Evolutionary conservation across 1,284 basidiomycete genomes (phyloP).

Genomic region (Mycosarcoma maydis): DNA sequence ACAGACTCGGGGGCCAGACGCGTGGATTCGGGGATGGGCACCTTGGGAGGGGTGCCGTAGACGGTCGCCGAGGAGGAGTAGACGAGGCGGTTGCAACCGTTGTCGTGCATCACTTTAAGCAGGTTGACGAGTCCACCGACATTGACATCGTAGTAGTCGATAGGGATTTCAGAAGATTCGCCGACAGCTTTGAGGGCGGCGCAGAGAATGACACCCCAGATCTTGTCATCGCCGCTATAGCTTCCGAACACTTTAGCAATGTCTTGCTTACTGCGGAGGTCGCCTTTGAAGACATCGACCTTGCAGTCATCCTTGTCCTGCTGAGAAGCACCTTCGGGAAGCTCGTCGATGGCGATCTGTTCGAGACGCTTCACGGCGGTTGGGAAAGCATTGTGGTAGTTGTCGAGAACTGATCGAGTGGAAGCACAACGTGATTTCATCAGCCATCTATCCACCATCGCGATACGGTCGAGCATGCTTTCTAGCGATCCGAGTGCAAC

Average conservation of each 20-base stretch:
- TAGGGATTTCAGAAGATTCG: conserved; percentile 92
- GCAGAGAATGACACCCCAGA: conserved; percentile 96
- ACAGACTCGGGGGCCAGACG: conserved; percentile 88
- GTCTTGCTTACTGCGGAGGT: conserved; percentile 57
- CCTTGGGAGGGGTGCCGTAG: conserved; percentile 89
- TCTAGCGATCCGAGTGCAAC: conserved; percentile 10
- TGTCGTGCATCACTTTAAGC: conserved; percentile 76
- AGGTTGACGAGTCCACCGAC: conserved; percentile 62
- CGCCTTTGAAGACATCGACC: conserved; percentile 72
- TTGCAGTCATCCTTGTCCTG: conserved; percentile 76
- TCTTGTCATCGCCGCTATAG: conserved; percentile 67
- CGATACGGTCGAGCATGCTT: no score
- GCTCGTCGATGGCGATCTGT: conserved; percentile 77
- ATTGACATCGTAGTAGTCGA: conserved; percentile 71
- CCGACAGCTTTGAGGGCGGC: conserved; percentile 98
- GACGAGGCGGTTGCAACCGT: conserved; percentile 84
- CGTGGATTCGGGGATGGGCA: conserved; percentile 94
- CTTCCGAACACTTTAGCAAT: conserved; percentile 56
- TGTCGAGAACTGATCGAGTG: conserved; percentile 57
- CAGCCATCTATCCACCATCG: no score
- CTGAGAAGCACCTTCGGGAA: conserved; percentile 75
- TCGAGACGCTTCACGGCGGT: conserved; percentile 78
- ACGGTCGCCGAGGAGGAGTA: conserved; percentile 99
- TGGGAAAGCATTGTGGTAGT: conserved; percentile 85
- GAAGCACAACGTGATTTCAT: no score